phyloP scores from a whole-genome alignment of 1,284 basidiomycete species.

The Malassezia nana region DNA sequence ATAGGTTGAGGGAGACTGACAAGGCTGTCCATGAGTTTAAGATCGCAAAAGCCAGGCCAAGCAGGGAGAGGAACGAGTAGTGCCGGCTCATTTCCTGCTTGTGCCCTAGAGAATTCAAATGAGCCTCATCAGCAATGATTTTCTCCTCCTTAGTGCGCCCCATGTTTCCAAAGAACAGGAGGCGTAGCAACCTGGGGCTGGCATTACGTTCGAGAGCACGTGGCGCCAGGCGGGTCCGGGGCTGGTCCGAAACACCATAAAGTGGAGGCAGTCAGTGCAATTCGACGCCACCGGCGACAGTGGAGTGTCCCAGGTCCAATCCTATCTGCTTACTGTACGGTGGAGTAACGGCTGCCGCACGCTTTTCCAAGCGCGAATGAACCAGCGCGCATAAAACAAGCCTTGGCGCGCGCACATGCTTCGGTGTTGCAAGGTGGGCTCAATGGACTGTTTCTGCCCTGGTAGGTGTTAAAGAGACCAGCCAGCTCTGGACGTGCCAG shows the following conservation, averaged over 20 bases:
- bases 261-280: neutral
- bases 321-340: slow-evolving; percentile 1
- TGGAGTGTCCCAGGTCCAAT: neutral
- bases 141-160: neutral
- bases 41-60: slow-evolving; percentile 12
- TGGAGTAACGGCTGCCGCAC: slow-evolving; percentile 51
- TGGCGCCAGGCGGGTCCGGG: too few relatives aligned
- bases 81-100: slow-evolving; percentile 2
- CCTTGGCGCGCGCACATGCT: slow-evolving; percentile 59
- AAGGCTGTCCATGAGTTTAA: slow-evolving; percentile 17
- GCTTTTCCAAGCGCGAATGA: slow-evolving; percentile 54
- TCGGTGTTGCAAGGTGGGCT: slow-evolving; percentile 55
- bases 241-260: too few relatives aligned
- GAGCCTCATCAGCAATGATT: neutral
- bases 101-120: slow-evolving; percentile 1
- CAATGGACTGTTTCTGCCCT: slow-evolving; percentile 59
- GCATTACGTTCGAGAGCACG: too few relatives aligned
- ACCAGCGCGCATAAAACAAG: slow-evolving; percentile 69
- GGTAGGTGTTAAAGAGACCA: slow-evolving; percentile 60
- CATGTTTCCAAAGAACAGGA: too few relatives aligned
- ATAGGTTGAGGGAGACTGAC: slow-evolving; percentile 34
- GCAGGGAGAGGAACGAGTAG: slow-evolving; percentile 11
- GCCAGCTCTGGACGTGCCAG: slow-evolving; percentile 56
- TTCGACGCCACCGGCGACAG: neutral
- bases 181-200: too few relatives aligned